Evolutionary conservation across 805 yeast genomes (phyloP).

Genomic region (Zygotorulaspora sp.): DNA sequence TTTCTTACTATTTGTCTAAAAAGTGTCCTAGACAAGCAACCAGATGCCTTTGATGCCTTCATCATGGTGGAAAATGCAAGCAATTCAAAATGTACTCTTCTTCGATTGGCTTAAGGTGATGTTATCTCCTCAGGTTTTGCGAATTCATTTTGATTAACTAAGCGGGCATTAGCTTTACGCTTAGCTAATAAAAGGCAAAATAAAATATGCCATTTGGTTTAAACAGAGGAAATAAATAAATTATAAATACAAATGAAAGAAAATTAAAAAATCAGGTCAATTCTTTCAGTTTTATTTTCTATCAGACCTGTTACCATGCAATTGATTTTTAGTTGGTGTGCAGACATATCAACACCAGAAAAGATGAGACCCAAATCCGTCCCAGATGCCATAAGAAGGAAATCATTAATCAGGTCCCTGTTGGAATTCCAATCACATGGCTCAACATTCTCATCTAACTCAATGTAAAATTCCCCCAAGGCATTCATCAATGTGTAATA

Average conservation of each 20-base stretch:
- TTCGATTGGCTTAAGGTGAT: too few species aligned
- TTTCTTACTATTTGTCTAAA: slow-evolving; percentile 1
- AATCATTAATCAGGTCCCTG: slow-evolving; percentile 3
- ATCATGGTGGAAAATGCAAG: too few species aligned
- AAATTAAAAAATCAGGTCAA: too few species aligned
- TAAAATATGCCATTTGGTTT: too few species aligned
- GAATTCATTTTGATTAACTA: too few species aligned
- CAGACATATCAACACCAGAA: slow-evolving; percentile 10
- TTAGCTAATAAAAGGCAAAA: too few species aligned
- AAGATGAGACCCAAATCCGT: slow-evolving; percentile 22
- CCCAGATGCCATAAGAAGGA: slow-evolving; percentile 10
- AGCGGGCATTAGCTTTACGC: too few species aligned
- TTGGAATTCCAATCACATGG: slow-evolving; percentile 5
- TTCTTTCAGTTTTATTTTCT: too few species aligned
- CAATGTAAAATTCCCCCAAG: slow-evolving; percentile 19
- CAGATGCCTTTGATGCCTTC: neutral
- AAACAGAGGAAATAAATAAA: too few species aligned
- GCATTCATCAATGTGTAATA: slow-evolving; percentile 18
- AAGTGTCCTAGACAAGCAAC: neutral
- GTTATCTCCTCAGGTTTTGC: neutral
- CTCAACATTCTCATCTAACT: slow-evolving; percentile 10
- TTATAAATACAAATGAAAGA: too few species aligned
- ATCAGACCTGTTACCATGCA: slow-evolving; percentile 1
- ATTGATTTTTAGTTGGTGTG: slow-evolving; percentile 2
- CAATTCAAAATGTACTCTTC: too few species aligned